Conservation (phyloP, 2,329 filamentous ascomycete genomes). For the Pyrenochaeta sp. region DNA sequence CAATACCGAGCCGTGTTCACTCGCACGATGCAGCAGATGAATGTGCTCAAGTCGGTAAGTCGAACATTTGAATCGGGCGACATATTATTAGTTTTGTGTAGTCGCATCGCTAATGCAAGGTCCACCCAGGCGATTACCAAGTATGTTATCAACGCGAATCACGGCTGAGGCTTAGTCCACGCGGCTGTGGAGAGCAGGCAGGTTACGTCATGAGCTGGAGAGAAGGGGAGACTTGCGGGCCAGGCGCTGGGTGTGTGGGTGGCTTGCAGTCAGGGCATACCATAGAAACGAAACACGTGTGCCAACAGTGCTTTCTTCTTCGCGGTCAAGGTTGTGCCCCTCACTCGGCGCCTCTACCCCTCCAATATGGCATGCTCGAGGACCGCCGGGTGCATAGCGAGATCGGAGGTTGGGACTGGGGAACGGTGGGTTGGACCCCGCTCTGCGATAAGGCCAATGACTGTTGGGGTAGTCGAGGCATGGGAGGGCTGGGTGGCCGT, state of each 20-base stretch:
- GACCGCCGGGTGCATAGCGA: conserved; percentile 31
- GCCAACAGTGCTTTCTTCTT: conserved; percentile 10
- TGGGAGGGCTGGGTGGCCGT: conserved; percentile 38
- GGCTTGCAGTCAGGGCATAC: conserved; percentile 12
- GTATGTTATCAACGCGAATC: conserved; percentile 49
- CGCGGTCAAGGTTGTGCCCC: conserved; percentile 4
- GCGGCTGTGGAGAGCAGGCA: no score
- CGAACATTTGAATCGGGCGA: no score
- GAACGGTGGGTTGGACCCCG: conserved; percentile 35
- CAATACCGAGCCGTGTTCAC: conserved; percentile 89
- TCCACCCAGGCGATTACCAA: conserved; percentile 48
- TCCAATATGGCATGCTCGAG: conserved; percentile 13
- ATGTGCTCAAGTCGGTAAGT: conserved; percentile 63
- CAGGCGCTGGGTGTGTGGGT: conserved; percentile 4
- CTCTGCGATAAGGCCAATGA: conserved; percentile 44
- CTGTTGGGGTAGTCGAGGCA: conserved; percentile 29
- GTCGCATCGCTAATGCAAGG: conserved; percentile 19
- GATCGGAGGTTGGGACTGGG: conserved; percentile 32
- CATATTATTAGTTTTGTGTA: conserved; percentile 25
- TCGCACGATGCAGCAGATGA: conserved; percentile 78
- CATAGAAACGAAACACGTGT: conserved; percentile 20
- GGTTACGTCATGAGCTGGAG: conserved; percentile 9
- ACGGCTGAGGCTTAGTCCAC: conserved; percentile 41
- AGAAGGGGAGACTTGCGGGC: neutral
- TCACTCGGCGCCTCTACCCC: conserved; percentile 9